Evolutionary conservation across 345 rosid genomes (phyloP).

Genomic region (Eucalyptus polyanthemos): DNA sequence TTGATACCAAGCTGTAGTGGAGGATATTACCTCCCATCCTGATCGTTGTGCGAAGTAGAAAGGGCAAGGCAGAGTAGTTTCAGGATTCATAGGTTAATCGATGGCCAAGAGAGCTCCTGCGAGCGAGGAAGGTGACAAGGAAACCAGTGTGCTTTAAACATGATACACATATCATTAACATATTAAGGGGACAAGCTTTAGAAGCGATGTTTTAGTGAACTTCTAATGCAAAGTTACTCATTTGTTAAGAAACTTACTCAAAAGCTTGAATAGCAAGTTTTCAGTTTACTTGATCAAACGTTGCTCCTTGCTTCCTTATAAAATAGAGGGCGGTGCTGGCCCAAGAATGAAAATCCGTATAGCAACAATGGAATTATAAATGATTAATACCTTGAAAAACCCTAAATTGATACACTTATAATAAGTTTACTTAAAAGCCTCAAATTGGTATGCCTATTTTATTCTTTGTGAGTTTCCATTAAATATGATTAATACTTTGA

Average conservation of each 20-base stretch:
- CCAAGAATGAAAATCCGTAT: background rate
- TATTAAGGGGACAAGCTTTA: background rate
- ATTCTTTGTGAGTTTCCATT: no score
- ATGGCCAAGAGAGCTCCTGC: background rate
- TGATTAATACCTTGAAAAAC: fast-evolving
- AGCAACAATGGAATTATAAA: background rate
- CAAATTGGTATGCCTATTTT: fast-evolving
- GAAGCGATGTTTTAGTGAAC: background rate
- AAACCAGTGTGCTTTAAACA: background rate
- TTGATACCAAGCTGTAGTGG: background rate
- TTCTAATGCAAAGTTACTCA: background rate
- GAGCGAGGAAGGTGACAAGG: background rate
- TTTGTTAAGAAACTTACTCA: background rate
- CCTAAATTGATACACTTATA: fast-evolving
- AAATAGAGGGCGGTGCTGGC: background rate
- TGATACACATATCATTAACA: background rate
- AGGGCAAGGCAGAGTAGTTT: background rate
- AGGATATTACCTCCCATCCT: background rate
- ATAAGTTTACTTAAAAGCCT: no score
- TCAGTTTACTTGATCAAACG: background rate
- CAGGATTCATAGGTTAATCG: background rate
- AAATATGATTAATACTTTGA: fast-evolving
- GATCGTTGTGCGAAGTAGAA: background rate
- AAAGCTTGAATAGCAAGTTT: background rate
- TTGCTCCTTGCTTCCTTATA: background rate